A percentile compares a stretch with the other conserved stretches of the same genome.
Evolutionary conservation across 352 stramenopile genomes (phyloP).

Genomic region (Globisporangium radiosum): DNA sequence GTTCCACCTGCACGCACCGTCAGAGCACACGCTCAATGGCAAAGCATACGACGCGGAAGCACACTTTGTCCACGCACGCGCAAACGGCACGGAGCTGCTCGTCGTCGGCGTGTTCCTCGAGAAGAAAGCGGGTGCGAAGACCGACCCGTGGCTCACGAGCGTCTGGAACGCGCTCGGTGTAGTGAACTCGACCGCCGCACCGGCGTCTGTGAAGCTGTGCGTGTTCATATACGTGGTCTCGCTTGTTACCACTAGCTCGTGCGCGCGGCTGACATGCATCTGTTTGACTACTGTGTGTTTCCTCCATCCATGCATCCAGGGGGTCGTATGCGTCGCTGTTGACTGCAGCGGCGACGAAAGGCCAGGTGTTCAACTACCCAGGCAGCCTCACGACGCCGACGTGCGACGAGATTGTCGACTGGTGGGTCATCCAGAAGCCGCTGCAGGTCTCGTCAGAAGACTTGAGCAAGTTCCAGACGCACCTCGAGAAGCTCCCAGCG

Average conservation of each 20-base stretch:
- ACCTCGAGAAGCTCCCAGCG: conserved; percentile 12
- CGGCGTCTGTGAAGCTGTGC: conserved; percentile 1
- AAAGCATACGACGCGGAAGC: conserved; percentile 27
- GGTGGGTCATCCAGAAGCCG: conserved; percentile 18
- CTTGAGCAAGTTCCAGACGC: conserved; percentile 12
- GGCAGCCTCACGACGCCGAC: conserved; percentile 23
- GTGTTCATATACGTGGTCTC: background rate
- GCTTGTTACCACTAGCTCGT: background rate
- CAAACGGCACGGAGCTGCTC: conserved; percentile 10
- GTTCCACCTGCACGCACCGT: conserved; percentile 27
- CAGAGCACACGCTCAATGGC: conserved; percentile 35
- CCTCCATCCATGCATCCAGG: background rate
- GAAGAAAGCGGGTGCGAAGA: conserved; percentile 10
- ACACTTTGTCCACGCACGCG: conserved; percentile 33
- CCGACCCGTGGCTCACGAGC: conserved; percentile 7
- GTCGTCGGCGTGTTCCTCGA: conserved; percentile 19
- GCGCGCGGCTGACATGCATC: background rate
- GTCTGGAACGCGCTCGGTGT: conserved; percentile 4
- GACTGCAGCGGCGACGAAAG: background rate
- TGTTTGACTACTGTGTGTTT: background rate
- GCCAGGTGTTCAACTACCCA: conserved; percentile 17
- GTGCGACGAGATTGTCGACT: conserved; percentile 26
- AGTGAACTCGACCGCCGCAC: conserved; percentile 2
- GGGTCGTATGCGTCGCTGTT: conserved; percentile 8
- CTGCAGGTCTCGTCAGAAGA: conserved; percentile 10